Base-by-base conservation (phyloP, 1,284 basidiomycete species). In the Mycena citricolor region DNA sequence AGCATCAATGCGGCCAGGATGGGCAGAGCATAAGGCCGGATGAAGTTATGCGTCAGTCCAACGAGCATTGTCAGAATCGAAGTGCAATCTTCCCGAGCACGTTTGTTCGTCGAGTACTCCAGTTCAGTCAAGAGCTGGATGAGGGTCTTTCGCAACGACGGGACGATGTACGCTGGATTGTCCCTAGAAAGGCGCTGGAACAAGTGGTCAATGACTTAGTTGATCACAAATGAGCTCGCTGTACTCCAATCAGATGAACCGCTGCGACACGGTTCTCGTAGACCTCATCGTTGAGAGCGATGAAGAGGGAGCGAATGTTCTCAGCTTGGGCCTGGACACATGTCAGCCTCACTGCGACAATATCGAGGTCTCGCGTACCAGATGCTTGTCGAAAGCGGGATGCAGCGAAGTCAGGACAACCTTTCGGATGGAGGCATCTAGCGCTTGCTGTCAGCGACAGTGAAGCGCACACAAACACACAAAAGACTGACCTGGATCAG, bases 91-190 rank as follows among this genome's bases (percentile, higher is more conserved):
- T 99, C 97, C 47, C 94, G 86, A 58, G 85, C 90, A 21, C 86
- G 83, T 55, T 82, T 81, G 42, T 92, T 86, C 4, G 89, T 94
- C 4, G 95, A 93, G 62, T 98, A 99, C 67, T 99, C 95, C 35
- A 99, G 72, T 67, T 99, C 97, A 0, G 97, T 99, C 42, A 99
- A 74, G 7, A 99, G 79, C 63, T 99, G 95, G 49, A 99, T 97
- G 44, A 99, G 74, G 2, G 94, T 89, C 66, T 99, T 99, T 40
- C 97, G 80, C 28, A 99, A 70, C 5, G 93, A 95, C 4, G 97
- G 95, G 90, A 99, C 98, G 24, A 99, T 94, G 68, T 98, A 97
- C 26, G 97, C 97, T 0, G 97, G 97, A 59, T 99, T 99, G 68
- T 97, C 90, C 59, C 86, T 83, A 2, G 95, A 92, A 20, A 99